A percentile compares a stretch with the other conserved stretches of the same genome.
These are phyloP conservation scores for Fusarium piperis DNA, from an alignment of 2,329 filamentous ascomycete genomes.

Conservation along the genomic window DNA sequence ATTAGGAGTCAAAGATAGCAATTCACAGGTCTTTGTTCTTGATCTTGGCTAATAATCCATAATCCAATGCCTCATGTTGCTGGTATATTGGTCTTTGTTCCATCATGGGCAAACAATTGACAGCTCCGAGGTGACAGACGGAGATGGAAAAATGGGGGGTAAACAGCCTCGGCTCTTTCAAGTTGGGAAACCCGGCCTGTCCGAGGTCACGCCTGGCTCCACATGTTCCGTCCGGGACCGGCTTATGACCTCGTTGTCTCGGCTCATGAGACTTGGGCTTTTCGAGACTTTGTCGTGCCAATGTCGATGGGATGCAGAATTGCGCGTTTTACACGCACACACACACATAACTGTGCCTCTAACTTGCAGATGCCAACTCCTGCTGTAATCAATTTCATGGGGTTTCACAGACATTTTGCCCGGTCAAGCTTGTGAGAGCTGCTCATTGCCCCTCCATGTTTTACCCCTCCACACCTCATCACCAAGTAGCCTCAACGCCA, in stretches of 20 bases:
- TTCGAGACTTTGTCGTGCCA: not conserved
- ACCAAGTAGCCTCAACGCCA: slow-evolving; percentile 9
- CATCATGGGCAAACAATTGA: not conserved
- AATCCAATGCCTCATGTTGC: not conserved
- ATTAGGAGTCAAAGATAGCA: not conserved
- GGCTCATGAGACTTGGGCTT: slow-evolving; percentile 27
- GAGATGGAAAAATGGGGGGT: not conserved
- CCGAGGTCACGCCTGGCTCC: slow-evolving; percentile 5
- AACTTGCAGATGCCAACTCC: not conserved
- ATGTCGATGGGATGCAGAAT: slow-evolving; percentile 7
- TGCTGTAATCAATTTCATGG: not conserved
- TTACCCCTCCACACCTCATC: slow-evolving; percentile 31
- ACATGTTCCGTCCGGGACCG: slow-evolving; percentile 4
- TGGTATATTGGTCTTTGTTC: not conserved
- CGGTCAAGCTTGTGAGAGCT: not conserved
- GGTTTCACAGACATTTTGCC: not conserved
- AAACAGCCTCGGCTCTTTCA: slow-evolving; percentile 33
- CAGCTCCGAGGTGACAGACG: not conserved
- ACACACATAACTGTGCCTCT: not conserved
- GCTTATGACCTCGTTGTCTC: slow-evolving; percentile 2
- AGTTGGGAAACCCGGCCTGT: slow-evolving; percentile 13
- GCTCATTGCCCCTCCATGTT: slow-evolving; percentile 22
- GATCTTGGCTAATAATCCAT: not conserved
- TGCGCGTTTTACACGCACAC: not conserved
- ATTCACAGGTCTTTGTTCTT: not conserved